Conservation (phyloP, 2,329 filamentous ascomycete species). For the Gaeumannomyces tritici region DNA sequence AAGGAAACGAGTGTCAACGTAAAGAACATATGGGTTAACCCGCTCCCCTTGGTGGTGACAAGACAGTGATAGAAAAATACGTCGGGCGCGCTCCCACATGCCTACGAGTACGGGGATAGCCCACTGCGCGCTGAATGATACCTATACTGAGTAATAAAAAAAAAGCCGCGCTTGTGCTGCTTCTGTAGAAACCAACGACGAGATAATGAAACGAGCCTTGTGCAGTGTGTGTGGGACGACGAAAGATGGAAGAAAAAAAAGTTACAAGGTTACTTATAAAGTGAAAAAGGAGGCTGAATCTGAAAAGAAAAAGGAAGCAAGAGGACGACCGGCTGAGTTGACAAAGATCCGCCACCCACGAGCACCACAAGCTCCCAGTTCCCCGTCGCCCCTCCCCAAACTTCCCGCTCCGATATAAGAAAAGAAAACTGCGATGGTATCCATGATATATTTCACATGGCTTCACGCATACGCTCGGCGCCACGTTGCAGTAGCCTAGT, state of each 20-base stretch:
- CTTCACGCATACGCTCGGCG: neutral
- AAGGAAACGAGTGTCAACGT: too few relatives aligned
- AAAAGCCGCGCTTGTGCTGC: neutral
- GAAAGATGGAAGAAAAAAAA: neutral
- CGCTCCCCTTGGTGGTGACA: too few relatives aligned
- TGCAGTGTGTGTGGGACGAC: neutral
- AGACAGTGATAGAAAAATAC: neutral
- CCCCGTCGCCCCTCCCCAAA: neutral
- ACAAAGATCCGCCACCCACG: neutral
- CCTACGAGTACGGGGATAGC: neutral
- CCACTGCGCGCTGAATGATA: neutral
- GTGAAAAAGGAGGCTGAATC: neutral
- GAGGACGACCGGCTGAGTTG: neutral
- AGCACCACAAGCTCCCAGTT: neutral
- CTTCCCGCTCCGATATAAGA: neutral
- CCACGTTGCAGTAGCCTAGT: neutral
- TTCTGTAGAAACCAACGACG: neutral
- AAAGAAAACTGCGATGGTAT: neutral
- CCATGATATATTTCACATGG: conserved; percentile 17
- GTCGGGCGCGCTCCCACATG: neutral
- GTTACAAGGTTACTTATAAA: neutral
- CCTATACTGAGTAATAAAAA: neutral
- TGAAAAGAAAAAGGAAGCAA: neutral
- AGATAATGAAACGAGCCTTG: neutral
- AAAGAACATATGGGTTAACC: too few relatives aligned